Percentiles rank a stretch among this genome's conserved stretches.
Conservation (phyloP, 371 early-diverging fungal genomes). For the Mucor circinelloides region DNA sequence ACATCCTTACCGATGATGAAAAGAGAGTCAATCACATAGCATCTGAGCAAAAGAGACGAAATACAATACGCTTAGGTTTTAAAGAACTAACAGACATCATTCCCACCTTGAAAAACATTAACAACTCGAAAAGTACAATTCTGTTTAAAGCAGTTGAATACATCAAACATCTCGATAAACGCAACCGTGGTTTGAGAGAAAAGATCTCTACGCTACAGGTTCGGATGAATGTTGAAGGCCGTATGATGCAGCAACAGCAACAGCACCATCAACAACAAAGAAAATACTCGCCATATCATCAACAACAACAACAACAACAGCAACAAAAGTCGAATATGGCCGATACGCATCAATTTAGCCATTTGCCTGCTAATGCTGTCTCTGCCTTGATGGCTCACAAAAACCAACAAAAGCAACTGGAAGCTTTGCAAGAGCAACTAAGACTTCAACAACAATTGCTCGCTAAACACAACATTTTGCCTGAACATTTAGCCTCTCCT, state of each 20-base stretch:
- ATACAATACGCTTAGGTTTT: slow-evolving; percentile 83
- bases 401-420: slow-evolving; percentile 38
- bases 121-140: slow-evolving; percentile 59
- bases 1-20: slow-evolving; percentile 73
- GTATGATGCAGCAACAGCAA: slow-evolving; percentile 12
- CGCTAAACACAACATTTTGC: slow-evolving; percentile 24
- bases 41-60: slow-evolving; percentile 88
- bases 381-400: slow-evolving; percentile 40
- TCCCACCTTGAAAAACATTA: slow-evolving; percentile 70
- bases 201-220: slow-evolving; percentile 51
- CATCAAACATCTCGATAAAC: slow-evolving; percentile 49
- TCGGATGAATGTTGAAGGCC: slow-evolving; percentile 41
- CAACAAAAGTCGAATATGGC: background rate
- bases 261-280: slow-evolving; percentile 2
- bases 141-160: slow-evolving; percentile 61
- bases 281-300: background rate
- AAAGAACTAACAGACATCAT: slow-evolving; percentile 82
- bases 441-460: slow-evolving; percentile 36
- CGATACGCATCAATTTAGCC: background rate
- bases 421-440: slow-evolving; percentile 40
- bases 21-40: slow-evolving; percentile 91
- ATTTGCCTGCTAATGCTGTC: slow-evolving; percentile 25
- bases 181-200: slow-evolving; percentile 54
- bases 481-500: background rate
- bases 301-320: background rate